phyloP scores from a whole-genome alignment of 2,329 filamentous ascomycete genomes.

The Macroventuria anomochaeta region DNA sequence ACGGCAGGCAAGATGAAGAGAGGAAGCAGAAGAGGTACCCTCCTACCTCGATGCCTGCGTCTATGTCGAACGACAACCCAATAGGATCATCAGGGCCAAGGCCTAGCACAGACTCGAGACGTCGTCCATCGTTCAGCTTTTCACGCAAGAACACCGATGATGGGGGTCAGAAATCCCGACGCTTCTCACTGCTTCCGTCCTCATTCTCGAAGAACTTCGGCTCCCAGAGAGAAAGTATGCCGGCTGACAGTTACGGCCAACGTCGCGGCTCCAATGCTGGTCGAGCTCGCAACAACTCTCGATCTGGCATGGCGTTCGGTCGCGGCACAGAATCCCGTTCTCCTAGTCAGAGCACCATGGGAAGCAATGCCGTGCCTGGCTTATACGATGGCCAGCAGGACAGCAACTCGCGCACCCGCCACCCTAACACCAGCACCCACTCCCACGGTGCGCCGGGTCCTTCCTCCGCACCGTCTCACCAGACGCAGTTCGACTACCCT shows the following conservation, averaged over 20 bases:
- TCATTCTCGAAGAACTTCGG: slow-evolving; percentile 56
- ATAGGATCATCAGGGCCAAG: slow-evolving; percentile 41
- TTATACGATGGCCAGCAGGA: slow-evolving; percentile 52
- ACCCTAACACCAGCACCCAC: slow-evolving; percentile 20
- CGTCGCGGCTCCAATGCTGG: slow-evolving; percentile 41
- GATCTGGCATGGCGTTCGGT: slow-evolving; percentile 52
- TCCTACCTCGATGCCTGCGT: slow-evolving; percentile 86
- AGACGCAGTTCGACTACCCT: slow-evolving; percentile 46
- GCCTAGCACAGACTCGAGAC: slow-evolving; percentile 57
- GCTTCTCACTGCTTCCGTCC: slow-evolving; percentile 59
- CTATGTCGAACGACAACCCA: slow-evolving; percentile 66
- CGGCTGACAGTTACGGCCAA: slow-evolving; percentile 33
- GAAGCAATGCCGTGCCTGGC: slow-evolving; percentile 50
- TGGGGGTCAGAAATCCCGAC: slow-evolving; percentile 48
- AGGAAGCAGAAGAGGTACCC: slow-evolving; percentile 79
- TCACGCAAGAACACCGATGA: slow-evolving; percentile 54
- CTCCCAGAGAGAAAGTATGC: slow-evolving; percentile 46
- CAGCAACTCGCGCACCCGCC: slow-evolving; percentile 34
- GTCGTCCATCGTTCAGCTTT: slow-evolving; percentile 59
- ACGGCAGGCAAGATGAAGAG: slow-evolving; percentile 46
- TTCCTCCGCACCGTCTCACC: slow-evolving; percentile 45
- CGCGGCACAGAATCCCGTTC: slow-evolving; percentile 50
- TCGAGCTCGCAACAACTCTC: slow-evolving; percentile 42
- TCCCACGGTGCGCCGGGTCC: slow-evolving; percentile 30
- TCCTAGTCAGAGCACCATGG: slow-evolving; percentile 55